Evolutionary conservation across 352 stramenopile genomes (phyloP), one percentile per base, ranked within the genome.

Genomic region (Paralagenidium karlingii): DNA sequence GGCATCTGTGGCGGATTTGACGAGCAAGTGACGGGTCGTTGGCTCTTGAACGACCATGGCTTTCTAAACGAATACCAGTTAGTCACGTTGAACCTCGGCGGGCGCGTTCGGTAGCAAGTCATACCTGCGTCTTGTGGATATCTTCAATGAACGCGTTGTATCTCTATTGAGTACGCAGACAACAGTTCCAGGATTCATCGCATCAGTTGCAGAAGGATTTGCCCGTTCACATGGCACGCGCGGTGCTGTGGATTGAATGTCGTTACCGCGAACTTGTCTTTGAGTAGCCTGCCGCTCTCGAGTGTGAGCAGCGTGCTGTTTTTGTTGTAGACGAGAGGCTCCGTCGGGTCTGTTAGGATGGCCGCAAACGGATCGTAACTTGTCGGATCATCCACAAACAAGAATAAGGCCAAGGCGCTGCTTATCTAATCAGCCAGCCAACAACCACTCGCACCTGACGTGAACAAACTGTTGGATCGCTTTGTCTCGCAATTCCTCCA

Each of bases 201-300:
- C 5, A 22, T 40, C 9, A 29, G 13, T 16, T 15, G 18, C 30
- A 36, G n/a, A n/a, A n/a, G n/a, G n/a, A n/a, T n/a, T n/a, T n/a
- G n/a, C n/a, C n/a, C n/a, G n/a, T n/a, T n/a, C n/a, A n/a, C n/a
- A n/a, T n/a, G n/a, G n/a, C n/a, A n/a, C n/a, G n/a, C n/a, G n/a
- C n/a, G n/a, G n/a, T n/a, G n/a, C n/a, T n/a, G n/a, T n/a, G n/a
- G n/a, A n/a, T n/a, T n/a, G n/a, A n/a, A n/a, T n/a, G n/a, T n/a
- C n/a, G n/a, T 49, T 49, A 86, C 76, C 57, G 73, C 51, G 46
- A 96, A 97, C 38, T 94, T 90, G 40, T 86, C 80, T 55, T 97
- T 97, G 39, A 97, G 58, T 19, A 96, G 47, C 10, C 84, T 63
- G 8, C 88, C 88, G 51, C 70, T 92, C 45, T 97, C 85, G 11